Percentiles rank a stretch among this genome's conserved stretches.
phyloP scores from a whole-genome alignment of 2,329 filamentous ascomycete species.

The Trichophyton verrucosum region DNA sequence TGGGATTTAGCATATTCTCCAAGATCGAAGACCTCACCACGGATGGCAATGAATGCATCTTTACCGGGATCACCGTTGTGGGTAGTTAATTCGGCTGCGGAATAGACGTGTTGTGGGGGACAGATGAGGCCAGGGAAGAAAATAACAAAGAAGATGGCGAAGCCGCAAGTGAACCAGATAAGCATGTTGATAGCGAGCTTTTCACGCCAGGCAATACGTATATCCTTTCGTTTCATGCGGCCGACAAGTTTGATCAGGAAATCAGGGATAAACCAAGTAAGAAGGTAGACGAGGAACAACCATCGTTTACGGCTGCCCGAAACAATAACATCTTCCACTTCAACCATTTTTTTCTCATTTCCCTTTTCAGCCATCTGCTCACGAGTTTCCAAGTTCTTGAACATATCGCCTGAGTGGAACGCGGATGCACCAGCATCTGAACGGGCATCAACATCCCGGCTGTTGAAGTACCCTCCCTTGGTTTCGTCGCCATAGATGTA shows the following conservation, averaged over 20 bases:
- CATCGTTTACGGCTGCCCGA: constrained; percentile 78
- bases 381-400: constrained; percentile 86
- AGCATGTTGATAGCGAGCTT: constrained; percentile 96
- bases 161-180: constrained; percentile 75
- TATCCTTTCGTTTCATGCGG: constrained; percentile 81
- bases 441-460: constrained; percentile 64
- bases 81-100: constrained; percentile 57
- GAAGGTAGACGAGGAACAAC: constrained; percentile 67
- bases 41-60: constrained; percentile 63
- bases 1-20: constrained; percentile 60
- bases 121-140: constrained; percentile 80
- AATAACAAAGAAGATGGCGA: constrained; percentile 80
- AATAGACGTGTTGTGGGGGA: constrained; percentile 81
- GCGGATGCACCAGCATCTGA: constrained; percentile 90
- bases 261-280: constrained; percentile 84
- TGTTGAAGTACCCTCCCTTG: constrained; percentile 66
- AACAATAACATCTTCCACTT: constrained; percentile 72
- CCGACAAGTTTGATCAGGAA: constrained; percentile 65
- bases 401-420: constrained; percentile 90
- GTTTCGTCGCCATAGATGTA: constrained; percentile 64
- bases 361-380: constrained; percentile 92
- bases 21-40: constrained; percentile 80
- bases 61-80: constrained; percentile 59
- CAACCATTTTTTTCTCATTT: constrained; percentile 77
- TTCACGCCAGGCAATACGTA: constrained; percentile 87